A percentile compares a stretch with the other conserved stretches of the same genome.
phyloP scores from a whole-genome alignment of 108 stramenopile genomes.

The Discostella stelligeroides region DNA sequence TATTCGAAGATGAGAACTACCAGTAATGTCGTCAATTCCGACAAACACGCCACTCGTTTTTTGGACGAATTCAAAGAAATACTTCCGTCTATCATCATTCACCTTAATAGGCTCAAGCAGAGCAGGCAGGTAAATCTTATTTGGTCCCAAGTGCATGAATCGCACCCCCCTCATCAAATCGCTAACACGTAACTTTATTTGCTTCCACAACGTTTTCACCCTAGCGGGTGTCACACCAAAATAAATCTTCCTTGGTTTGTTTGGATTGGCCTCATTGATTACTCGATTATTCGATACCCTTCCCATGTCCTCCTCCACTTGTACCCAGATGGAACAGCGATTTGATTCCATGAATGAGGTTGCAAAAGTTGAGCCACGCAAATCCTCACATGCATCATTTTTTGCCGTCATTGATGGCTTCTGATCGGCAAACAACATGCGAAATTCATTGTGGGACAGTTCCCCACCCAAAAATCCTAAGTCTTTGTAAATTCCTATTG shows the following conservation, averaged over 20 bases:
- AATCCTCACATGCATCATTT: conserved; percentile 60
- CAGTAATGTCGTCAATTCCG: conserved; percentile 67
- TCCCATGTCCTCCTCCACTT: conserved; percentile 77
- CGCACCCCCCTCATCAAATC: conserved; percentile 73
- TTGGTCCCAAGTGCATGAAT: conserved; percentile 73
- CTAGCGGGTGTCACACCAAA: conserved; percentile 72
- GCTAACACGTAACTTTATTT: conserved; percentile 52
- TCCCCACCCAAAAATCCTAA: conserved; percentile 72
- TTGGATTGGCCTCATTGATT: conserved; percentile 55
- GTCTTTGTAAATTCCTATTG: conserved; percentile 59
- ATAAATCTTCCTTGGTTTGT: conserved; percentile 65
- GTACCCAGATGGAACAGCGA: conserved; percentile 82
- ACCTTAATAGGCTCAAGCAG: conserved; percentile 53
- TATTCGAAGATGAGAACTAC: conserved; percentile 68
- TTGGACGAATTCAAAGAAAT: conserved; percentile 77
- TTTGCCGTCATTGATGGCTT: conserved; percentile 16
- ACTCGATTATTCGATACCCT: conserved; percentile 59
- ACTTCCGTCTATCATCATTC: conserved; percentile 18
- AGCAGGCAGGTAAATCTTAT: conserved; percentile 66
- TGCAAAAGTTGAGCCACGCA: conserved; percentile 64
- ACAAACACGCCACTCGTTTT: conserved; percentile 60
- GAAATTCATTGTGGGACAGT: conserved; percentile 64
- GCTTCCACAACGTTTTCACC: conserved; percentile 60
- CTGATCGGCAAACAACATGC: conserved; percentile 49
- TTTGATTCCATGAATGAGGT: conserved; percentile 70